phyloP scores from a whole-genome alignment of 768 basidiomycete species.

The Psilocybe tampanensis region DNA sequence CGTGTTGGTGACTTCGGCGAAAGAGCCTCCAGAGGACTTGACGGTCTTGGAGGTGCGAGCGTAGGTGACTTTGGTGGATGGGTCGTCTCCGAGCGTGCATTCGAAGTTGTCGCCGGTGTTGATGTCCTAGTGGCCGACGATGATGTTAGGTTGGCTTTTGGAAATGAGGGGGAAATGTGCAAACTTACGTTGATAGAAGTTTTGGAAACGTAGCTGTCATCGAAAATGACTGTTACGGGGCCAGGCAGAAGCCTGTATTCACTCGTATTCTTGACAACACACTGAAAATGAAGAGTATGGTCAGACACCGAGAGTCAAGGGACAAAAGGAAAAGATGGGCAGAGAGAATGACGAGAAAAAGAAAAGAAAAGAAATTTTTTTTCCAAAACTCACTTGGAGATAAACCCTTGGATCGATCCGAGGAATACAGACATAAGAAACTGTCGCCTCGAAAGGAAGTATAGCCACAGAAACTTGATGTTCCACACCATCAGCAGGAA shows the following conservation, averaged over 20 bases:
- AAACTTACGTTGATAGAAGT: conserved; percentile 45
- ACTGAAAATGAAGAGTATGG: conserved; percentile 28
- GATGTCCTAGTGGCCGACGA: conserved; percentile 39
- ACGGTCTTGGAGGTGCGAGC: conserved; percentile 38
- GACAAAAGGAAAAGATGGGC: no score
- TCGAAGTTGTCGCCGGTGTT: conserved; percentile 51
- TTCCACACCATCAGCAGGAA: conserved; percentile 55
- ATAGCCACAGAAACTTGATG: conserved; percentile 58
- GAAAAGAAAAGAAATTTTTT: neutral
- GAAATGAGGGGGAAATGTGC: neutral
- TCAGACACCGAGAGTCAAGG: neutral
- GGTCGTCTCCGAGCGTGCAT: conserved; percentile 55
- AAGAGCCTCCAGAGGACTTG: conserved; percentile 39
- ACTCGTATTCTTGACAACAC: conserved; percentile 57
- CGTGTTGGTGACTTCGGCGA: conserved; percentile 43
- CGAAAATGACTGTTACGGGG: conserved; percentile 53
- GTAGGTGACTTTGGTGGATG: conserved; percentile 47
- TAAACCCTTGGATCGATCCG: conserved; percentile 50
- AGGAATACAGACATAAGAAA: conserved; percentile 53
- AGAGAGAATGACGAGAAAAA: neutral
- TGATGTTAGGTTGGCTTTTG: neutral
- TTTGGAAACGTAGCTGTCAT: conserved; percentile 60
- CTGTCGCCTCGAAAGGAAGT: conserved; percentile 45
- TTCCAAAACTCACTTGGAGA: conserved; percentile 48
- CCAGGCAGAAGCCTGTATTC: conserved; percentile 60